Percentiles rank a stretch among this genome's conserved stretches.
phyloP scores from a whole-genome alignment of 768 basidiomycete genomes.

The Rhizopogon sp. region DNA sequence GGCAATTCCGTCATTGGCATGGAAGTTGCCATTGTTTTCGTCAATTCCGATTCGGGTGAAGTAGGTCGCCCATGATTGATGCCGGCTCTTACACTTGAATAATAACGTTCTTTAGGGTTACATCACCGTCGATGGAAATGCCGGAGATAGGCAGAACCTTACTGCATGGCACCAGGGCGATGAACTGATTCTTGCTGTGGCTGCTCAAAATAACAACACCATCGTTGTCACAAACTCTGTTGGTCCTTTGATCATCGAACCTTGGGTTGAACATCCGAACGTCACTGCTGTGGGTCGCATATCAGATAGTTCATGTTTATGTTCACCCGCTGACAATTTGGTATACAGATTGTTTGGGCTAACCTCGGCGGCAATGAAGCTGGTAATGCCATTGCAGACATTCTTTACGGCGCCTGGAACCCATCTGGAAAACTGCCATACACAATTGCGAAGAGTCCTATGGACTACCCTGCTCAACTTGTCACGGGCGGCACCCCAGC shows the following conservation, averaged over 20 bases:
- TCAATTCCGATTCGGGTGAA: conserved; percentile 83
- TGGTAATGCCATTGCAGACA: conserved; percentile 71
- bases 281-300: conserved; percentile 53
- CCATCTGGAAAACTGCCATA: conserved; percentile 71
- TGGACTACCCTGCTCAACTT: conserved; percentile 48
- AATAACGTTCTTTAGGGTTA: conserved; percentile 36
- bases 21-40: conserved; percentile 74
- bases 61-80: conserved; percentile 14
- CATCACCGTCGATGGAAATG: conserved; percentile 53
- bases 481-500: conserved; percentile 17
- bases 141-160: conserved; percentile 31
- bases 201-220: conserved; percentile 67
- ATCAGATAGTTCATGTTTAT: conserved; percentile 11
- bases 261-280: conserved; percentile 75
- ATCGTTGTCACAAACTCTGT: conserved; percentile 79
- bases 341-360: conserved; percentile 38
- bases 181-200: conserved; percentile 48
- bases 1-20: conserved; percentile 41
- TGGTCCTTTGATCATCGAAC: conserved; percentile 63
- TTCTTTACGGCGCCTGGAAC: conserved; percentile 73
- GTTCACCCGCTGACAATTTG: conserved; percentile 9
- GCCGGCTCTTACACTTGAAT: not conserved
- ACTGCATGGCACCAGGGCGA: conserved; percentile 34
- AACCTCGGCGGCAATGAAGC: conserved; percentile 70
- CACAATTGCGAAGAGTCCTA: conserved; percentile 57